Base-by-base conservation (phyloP, 1,284 basidiomycete genomes). In the Ceraceosorus guamensis region DNA sequence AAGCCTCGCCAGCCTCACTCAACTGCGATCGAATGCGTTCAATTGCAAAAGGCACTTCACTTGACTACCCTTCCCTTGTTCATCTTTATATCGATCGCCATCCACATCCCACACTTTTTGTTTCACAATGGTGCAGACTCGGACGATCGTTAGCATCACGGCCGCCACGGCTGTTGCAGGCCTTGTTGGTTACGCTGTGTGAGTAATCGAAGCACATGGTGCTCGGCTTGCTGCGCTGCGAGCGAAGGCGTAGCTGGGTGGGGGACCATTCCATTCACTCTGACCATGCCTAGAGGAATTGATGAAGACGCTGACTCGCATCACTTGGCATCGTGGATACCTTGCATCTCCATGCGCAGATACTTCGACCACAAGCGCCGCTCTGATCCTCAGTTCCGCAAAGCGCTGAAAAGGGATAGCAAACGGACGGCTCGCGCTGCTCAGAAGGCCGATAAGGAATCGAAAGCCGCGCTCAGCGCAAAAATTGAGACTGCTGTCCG, bases 321-420 rank as follows among this genome's bases (percentile, higher is more conserved):
- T 11, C 48, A 32, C 32, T 10, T 11, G 14, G 13, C 30, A 34
- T 4, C 14, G 14, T 30, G 7, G 2, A 14, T 5, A 11, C 24
- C 32, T 49, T 39, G 81, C 84, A 11, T 41, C 16, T 41, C 16
- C 39, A 16, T 16, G 16, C 39, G 16, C 39, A 41, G 39, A 57
- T 97, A 92, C 79, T 98, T 97, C 76, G 93, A 98, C 82, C 87
- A 95, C 81, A 88, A 84, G 79, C 85, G 93, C 56, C 84, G 91
- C 70, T 91, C 87, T 77, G 90, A 96, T 76, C 78, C 82, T 43
- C 81, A 82, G 11, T 98, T 98, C 83, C 85, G 93, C 77, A 91
- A 85, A 80, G 84, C 83, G 76, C 83, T 98, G 61, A 91, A 91
- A 79, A 87, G 87, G 79, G 83, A 81, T 48, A 30, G 24, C n/a